Base-by-base conservation (phyloP, 345 rosid genomes). In the Hevea brasiliensis region DNA sequence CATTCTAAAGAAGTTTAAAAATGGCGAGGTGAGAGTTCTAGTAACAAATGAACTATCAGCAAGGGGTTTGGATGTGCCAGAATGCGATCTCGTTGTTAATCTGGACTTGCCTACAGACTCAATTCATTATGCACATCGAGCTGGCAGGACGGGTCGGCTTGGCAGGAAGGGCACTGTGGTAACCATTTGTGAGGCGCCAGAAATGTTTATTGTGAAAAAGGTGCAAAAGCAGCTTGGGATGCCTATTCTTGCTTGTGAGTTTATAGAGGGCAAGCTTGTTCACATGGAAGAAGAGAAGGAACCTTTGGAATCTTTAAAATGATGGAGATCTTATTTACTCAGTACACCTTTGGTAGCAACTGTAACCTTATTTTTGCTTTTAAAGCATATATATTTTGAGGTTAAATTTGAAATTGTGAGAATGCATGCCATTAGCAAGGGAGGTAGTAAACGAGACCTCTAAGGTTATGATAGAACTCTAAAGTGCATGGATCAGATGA, bases 1-100 rank as follows among this genome's bases (percentile, higher is more conserved):
- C 42, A 84, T 89, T 68, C 74, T 91, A 55, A 92, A 91, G 83
- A 90, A 82, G 64, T 95, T 95, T 85, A 95, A 91, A 89, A 85
- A 81, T 72, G 98, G 98, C n/a, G 88, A 91, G 68, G 67, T 91
- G 69, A 85, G 94, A 76, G 88, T 92, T 35, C 86, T 95, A 0
- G 89, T 92, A 72, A 92, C 98, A 0, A 92, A 95, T 72, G 98
- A 92, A 88, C 92, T 95, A 53, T 91, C 99, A 2, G 99, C 98
- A 50, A 84, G 99, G 82, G 99, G 96, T 48, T 82, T 92, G 65
- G 99, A 91, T 56, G 90, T 95, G 40, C 91, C 93, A 0, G 96
- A 95, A 71, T 91, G 99, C 68, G 99, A 92, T 73, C 89, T 92
- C 15, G 98, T 92, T 76, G 92, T 92, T 65, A 92, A 91, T 86